phyloP scores from a whole-genome alignment of 2,329 filamentous ascomycete species.

The Exophiala sp. region DNA sequence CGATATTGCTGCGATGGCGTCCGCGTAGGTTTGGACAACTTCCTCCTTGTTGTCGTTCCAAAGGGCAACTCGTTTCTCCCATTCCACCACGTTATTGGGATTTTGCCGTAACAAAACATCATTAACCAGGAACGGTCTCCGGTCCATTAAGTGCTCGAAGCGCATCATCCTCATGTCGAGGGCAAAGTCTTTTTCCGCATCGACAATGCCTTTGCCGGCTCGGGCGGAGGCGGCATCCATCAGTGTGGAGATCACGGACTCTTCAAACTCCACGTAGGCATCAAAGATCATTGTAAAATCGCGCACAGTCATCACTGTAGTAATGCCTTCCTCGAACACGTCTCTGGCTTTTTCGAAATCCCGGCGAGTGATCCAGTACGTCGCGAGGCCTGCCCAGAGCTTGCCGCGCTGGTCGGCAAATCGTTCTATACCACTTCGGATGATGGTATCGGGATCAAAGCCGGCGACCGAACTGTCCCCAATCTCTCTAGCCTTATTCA shows the following conservation, averaged over 20 bases:
- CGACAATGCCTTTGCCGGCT: conserved; percentile 68
- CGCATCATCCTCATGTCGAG: conserved; percentile 95
- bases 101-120: conserved; percentile 94
- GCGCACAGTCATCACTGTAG: conserved; percentile 95
- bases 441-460: conserved; percentile 85
- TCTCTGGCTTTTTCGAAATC: conserved; percentile 90
- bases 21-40: conserved; percentile 88
- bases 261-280: conserved; percentile 93
- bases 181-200: conserved; percentile 85
- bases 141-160: conserved; percentile 97
- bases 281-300: conserved; percentile 97
- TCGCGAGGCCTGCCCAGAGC: conserved; percentile 88
- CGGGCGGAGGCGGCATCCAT: conserved; percentile 81
- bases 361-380: conserved; percentile 91
- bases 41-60: conserved; percentile 92
- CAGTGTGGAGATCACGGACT: conserved; percentile 83
- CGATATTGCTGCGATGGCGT: conserved; percentile 85
- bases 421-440: conserved; percentile 80
- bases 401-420: conserved; percentile 94
- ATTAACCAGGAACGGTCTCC: conserved; percentile 89
- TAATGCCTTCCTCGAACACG: conserved; percentile 91
- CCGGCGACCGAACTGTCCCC: conserved; percentile 73
- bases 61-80: conserved; percentile 91
- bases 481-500: conserved; percentile 81
- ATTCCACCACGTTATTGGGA: conserved; percentile 90